These are phyloP conservation scores for Trichothecium sympodiale DNA, from an alignment of 2,329 filamentous ascomycete genomes.

Conservation along the genomic window DNA sequence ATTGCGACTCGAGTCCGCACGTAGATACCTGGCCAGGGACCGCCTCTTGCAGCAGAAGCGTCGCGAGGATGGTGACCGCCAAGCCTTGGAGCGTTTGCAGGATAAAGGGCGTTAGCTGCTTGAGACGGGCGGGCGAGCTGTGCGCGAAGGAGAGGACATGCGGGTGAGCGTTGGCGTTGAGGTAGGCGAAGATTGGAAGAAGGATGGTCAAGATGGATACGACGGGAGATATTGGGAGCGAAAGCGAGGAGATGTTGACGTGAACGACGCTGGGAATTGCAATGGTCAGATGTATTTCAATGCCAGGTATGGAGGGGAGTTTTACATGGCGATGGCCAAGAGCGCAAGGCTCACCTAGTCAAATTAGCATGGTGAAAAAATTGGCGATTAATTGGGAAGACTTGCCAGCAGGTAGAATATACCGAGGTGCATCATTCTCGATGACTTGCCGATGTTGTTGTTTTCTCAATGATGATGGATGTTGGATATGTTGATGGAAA, in stretches of 20 bases:
- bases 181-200: conserved; percentile 26
- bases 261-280: conserved; percentile 23
- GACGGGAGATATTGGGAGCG: conserved; percentile 25
- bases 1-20: conserved; percentile 46
- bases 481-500: no score
- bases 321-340: conserved; percentile 20
- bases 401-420: conserved; percentile 19
- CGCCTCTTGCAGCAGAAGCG: conserved; percentile 25
- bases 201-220: conserved; percentile 25
- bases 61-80: conserved; percentile 30
- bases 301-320: not conserved
- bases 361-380: not conserved
- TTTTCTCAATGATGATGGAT: no score
- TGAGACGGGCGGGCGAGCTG: conserved; percentile 8
- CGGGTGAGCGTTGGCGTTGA: conserved; percentile 24
- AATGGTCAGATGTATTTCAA: conserved; percentile 2
- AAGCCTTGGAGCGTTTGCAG: conserved; percentile 31
- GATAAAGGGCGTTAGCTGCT: conserved; percentile 17
- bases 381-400: not conserved
- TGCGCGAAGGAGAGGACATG: conserved; percentile 15
- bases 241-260: conserved; percentile 24
- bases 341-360: conserved; percentile 17
- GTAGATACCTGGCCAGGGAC: conserved; percentile 20
- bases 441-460: not conserved
- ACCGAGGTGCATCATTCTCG: conserved; percentile 16